Conservation (phyloP, 2,329 filamentous ascomycete species). For the Clonostachys rhizophaga region DNA sequence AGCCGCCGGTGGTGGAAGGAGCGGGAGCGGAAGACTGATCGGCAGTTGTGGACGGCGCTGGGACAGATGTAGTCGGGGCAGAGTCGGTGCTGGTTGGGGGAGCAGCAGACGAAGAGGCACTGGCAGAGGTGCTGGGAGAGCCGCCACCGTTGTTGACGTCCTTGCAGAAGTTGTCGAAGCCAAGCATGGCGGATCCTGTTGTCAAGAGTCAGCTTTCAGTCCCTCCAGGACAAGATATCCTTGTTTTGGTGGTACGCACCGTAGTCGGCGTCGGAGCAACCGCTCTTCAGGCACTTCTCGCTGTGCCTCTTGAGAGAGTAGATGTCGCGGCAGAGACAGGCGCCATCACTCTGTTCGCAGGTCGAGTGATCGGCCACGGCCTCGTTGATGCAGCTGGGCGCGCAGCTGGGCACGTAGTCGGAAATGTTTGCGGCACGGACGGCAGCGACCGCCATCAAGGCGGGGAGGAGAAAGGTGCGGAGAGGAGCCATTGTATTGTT, state of each 20-base stretch:
- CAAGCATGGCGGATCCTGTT: conserved; percentile 3
- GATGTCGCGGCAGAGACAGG: conserved; percentile 4
- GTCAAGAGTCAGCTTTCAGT: not conserved
- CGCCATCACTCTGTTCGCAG: conserved; percentile 1
- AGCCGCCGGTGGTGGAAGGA: no score
- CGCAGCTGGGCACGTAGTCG: conserved; percentile 2
- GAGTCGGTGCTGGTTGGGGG: not conserved
- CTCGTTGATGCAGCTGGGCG: conserved; percentile 4
- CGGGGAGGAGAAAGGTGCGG: not conserved
- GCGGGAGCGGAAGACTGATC: no score
- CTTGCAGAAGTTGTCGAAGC: conserved; percentile 5
- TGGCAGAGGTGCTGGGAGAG: not conserved
- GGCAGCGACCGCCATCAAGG: conserved; percentile 2
- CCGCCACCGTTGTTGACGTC: not conserved
- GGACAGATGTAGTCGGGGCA: not conserved
- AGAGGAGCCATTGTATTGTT: no score
- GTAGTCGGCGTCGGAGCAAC: conserved; percentile 3
- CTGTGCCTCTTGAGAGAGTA: conserved; percentile 5
- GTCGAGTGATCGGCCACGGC: conserved; percentile 6
- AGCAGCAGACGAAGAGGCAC: not conserved
- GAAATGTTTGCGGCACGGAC: conserved; percentile 1
- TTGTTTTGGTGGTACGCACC: not conserved
- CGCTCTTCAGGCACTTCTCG: conserved; percentile 3
- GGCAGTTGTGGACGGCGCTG: no score
- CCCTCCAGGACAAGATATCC: not conserved